Evolutionary conservation across 225 moss, liverwort and hornwort species (phyloP), one percentile per base, ranked within the genome.

Genomic region (Physcomitrium patens): DNA sequence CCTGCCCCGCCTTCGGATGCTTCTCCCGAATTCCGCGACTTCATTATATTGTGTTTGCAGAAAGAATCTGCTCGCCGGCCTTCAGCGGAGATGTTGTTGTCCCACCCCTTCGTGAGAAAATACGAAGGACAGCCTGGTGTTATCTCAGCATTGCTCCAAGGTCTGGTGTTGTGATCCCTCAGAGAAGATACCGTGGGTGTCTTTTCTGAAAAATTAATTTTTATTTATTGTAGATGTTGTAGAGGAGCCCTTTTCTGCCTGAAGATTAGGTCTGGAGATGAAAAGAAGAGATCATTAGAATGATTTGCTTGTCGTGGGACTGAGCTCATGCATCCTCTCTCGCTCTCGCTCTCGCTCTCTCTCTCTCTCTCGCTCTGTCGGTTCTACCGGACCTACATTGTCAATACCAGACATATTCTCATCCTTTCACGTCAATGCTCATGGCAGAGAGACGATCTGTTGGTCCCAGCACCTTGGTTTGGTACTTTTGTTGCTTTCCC

Each of bases 11-110:
- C 96, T 0, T 70, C 87, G 3, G 82, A 90, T 66, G 94, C 96
- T 3, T 94, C 96, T 37, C 92, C 89, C 0, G 86, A 97, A 76
- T 97, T 97, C 58, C 83, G 87, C 71, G 84, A 87, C 70, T 97
- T 97, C 81, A 92, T 97, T 70, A 76, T 79, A 52, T 31, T 78
- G 71, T 97, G 96, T 72, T 80, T 97, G 83, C 92, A 94, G 75
- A 97, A 94, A 76, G 91, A 97, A 60, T 83, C 94, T 0, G 42
- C 69, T 47, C 81, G 77, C 26, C 91, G 96, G 77, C 96, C 94
- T 28, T 82, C 89, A 15, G 96, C 96, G 42, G 90, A 85, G 76
- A 85, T 83, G 77, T 82, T 97, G 70, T 49, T 97, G 28, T 67
- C 67, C 17, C 96, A 97, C 54, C 86, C 94, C 10, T 97, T 85